Base-by-base conservation (phyloP, 345 rosid species). In the Combretum micranthum region DNA sequence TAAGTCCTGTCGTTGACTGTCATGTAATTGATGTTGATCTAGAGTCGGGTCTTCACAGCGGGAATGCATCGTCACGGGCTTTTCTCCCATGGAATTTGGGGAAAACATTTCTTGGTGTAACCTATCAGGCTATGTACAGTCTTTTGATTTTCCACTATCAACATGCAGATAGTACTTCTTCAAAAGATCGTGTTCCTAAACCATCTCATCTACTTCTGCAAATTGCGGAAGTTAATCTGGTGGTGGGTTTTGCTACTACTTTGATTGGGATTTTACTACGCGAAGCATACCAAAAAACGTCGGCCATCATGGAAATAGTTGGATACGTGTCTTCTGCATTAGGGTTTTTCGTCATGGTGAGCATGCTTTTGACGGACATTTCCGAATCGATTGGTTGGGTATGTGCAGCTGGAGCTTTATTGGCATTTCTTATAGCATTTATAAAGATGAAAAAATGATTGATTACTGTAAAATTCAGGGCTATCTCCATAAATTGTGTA, bases 321-420 rank as follows among this genome's bases (percentile, higher is more conserved):
- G 62, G 62, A 9, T 59, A 53, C 9, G 49, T 49, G 21, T 47
- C 53, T 5, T 44, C 62, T 39, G 53, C 53, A 1, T 18, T 47
- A 2, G 62, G 62, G 8, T 59, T 59, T 16, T 59, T 59, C 62
- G 44, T 59, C 0, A 47, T 59, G 62, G 32, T 47, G 62, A 48
- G 53, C 62, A 25, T 59, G 62, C 50, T 59, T 44, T 26, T 22
- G 20, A n/a, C 37, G 21, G 16, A 22, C 22, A 23, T 46, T 22
- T 43, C 39, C 17, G 8, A 21, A 4, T 47, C 43, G 43, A 21
- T 59, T 26, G 62, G 62, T 22, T 25, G 52, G 43, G 15, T 59
- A 20, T 59, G 62, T 26, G 62, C 44, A 15, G 53, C 17, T 25
- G 62, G 16, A 21, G 25, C 62, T 20, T 46, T 59, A 15, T 20